Base-by-base conservation (phyloP, 495 filamentous ascomycete genomes). In the Penicillium canariense region DNA sequence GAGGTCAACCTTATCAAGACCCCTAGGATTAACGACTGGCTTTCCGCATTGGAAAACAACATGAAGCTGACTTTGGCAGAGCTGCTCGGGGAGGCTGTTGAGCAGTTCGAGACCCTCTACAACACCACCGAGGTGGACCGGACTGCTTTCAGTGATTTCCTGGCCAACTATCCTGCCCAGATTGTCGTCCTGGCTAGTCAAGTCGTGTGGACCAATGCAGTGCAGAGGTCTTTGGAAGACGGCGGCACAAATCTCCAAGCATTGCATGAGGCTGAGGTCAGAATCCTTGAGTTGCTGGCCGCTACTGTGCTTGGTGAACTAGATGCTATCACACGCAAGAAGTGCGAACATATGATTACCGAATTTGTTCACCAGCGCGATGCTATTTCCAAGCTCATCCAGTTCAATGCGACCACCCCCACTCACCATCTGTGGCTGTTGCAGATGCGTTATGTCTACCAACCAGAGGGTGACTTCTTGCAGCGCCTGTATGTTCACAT, bases 281-380 rank as follows among this genome's bases (percentile, higher is more conserved):
- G 84, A 60, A 78, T 96, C 10, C 86, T 99, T 15, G 81, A 86
- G 34, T 68, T 95, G 26, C 84, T 97, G 34, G 94, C 94, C 14
- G 79, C 85, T 10, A 91, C 88, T 12, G 94, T 99, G n/a, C 79
- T 97, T 4, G 88, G 88, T 22, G 91, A 97, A 57, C 80, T 97
- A 15, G 91, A 96, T 55, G 71, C 88, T 1, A 85, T 97, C 39
- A 82, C 87, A 61, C 77, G 94, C 47, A 96, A 94, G 81, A 96
- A 96, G 78, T 97, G 91, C 72, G 94, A 99, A 68, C 92, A 96
- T 71, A 85, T 99, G 58, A 97, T 99, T 65, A 99, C 95, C 11
- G 94, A 99, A 68, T 97, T 93, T 67, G 94, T 99, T 15, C 94
- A 97, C 65, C 94, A 99, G 68, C 86, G 94, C 39, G 94, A 97